A percentile compares a stretch with the other conserved stretches of the same genome.
Evolutionary conservation across 805 yeast species (phyloP).

Genomic region (Wickerhamomyces xylosicus): DNA sequence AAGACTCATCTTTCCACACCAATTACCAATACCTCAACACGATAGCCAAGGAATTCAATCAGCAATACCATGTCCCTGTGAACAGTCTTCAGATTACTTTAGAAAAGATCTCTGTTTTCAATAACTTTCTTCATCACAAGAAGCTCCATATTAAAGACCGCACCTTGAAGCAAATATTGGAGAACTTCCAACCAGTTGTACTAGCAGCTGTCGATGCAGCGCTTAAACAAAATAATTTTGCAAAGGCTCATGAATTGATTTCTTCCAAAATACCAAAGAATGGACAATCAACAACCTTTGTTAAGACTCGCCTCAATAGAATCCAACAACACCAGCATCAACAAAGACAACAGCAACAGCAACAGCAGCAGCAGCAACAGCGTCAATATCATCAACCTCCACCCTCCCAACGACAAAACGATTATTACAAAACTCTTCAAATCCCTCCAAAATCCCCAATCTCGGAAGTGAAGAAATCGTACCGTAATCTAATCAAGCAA

Average conservation of each 20-base stretch:
- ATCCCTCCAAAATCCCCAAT: conserved; percentile 58
- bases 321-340: conserved; percentile 13
- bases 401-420: conserved; percentile 36
- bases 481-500: conserved; percentile 65
- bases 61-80: conserved; percentile 6
- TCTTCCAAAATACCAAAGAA: conserved; percentile 26
- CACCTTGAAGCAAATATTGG: background rate
- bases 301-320: conserved; percentile 22
- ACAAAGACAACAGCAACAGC: conserved; percentile 30
- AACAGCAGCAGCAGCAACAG: conserved; percentile 31
- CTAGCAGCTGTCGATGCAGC: background rate
- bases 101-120: conserved; percentile 30
- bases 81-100: conserved; percentile 22
- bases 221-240: conserved; percentile 22
- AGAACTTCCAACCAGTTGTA: background rate
- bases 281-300: conserved; percentile 25
- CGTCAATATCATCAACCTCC: conserved; percentile 29
- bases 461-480: conserved; percentile 68
- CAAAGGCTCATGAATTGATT: conserved; percentile 29
- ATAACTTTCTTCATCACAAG: conserved; percentile 21
- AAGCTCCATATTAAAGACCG: conserved; percentile 14
- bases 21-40: conserved; percentile 13
- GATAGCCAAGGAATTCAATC: conserved; percentile 12
- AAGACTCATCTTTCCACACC: conserved; percentile 8
- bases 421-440: conserved; percentile 73